phyloP scores from a whole-genome alignment of 2,329 filamentous ascomycete species.

The Ophiostoma himal-ulmi region DNA sequence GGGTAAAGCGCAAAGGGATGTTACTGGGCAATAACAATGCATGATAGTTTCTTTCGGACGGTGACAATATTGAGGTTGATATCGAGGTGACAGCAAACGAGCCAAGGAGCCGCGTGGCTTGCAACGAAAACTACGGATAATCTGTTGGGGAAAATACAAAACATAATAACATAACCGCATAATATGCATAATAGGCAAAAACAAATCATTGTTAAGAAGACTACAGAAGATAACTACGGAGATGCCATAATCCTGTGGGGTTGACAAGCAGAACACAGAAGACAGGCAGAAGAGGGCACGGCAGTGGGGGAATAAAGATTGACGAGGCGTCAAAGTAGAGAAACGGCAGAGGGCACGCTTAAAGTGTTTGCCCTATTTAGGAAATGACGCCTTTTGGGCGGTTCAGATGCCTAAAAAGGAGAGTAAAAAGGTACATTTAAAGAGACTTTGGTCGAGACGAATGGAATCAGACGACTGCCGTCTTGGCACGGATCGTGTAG shows the following conservation, averaged over 20 bases:
- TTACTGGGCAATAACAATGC: background rate
- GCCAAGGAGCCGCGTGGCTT: background rate
- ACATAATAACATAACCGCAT: too few relatives aligned
- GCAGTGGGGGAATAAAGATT: background rate
- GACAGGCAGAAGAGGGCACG: background rate
- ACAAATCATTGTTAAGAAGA: too few relatives aligned
- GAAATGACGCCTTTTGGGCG: background rate
- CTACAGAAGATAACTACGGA: background rate
- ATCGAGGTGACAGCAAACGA: background rate
- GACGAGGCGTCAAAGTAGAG: background rate
- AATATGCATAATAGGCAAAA: too few relatives aligned
- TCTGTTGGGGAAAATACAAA: too few relatives aligned
- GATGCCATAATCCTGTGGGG: background rate
- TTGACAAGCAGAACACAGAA: background rate
- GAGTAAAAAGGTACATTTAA: too few relatives aligned
- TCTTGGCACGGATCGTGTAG: background rate
- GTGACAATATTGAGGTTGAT: background rate
- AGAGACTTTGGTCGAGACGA: background rate
- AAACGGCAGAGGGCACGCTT: background rate
- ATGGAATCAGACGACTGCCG: background rate
- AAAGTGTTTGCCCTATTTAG: background rate
- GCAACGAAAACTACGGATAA: background rate
- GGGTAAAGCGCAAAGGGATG: background rate
- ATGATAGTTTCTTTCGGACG: background rate
- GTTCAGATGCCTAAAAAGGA: background rate